These are phyloP conservation scores for Boletus speciosus DNA, from an alignment of 768 basidiomycete species.

Conservation along the genomic window DNA sequence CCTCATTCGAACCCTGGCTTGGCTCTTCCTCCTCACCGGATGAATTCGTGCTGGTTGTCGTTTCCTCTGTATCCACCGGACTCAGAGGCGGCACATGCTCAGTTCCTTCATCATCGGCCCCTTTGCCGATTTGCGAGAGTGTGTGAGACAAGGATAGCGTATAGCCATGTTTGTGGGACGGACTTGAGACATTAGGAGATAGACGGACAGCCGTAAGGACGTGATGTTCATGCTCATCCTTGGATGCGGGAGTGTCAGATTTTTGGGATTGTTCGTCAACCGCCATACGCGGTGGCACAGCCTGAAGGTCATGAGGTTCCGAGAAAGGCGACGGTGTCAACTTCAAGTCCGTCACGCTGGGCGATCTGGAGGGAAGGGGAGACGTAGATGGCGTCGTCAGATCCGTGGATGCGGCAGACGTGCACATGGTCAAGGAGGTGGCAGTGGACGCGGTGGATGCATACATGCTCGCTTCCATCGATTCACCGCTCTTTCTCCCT, in stretches of 20 bases:
- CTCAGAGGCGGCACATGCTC: constrained; percentile 3
- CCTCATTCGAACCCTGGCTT: constrained; percentile 8
- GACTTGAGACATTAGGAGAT: constrained; percentile 14
- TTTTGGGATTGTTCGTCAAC: neutral
- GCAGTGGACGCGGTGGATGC: constrained; percentile 22
- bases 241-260: neutral
- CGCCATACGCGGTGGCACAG: neutral
- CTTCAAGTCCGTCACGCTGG: constrained; percentile 18
- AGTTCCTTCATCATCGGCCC: neutral
- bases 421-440: constrained; percentile 22
- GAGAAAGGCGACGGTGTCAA: constrained; percentile 1
- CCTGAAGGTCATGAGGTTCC: neutral
- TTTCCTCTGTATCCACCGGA: constrained; percentile 11
- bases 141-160: neutral
- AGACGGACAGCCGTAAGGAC: constrained; percentile 26
- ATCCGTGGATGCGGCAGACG: constrained; percentile 15
- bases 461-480: constrained; percentile 21
- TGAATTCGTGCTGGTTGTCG: constrained; percentile 5
- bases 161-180: constrained; percentile 5
- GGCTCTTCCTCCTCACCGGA: constrained; percentile 11
- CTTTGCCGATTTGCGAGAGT: constrained; percentile 9
- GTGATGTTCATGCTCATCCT: constrained; percentile 20
- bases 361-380: constrained; percentile 20
- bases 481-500: constrained; percentile 22
- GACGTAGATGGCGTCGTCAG: constrained; percentile 19